Evolutionary conservation across 2,329 filamentous ascomycete species (phyloP).

Genomic region (Colletotrichum liaoningense): DNA sequence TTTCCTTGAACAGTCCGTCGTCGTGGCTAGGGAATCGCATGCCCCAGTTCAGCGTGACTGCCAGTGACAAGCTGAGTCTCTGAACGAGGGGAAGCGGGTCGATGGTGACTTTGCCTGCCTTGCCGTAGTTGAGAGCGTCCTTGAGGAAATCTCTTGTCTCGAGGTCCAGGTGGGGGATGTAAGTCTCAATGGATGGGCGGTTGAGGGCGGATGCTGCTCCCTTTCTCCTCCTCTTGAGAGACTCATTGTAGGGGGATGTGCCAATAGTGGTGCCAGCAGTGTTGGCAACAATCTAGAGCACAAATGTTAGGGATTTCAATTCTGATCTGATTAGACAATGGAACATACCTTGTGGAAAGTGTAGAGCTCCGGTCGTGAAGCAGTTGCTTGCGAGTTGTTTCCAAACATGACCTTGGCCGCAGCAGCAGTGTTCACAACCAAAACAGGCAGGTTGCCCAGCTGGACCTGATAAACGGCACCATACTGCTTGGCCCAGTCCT

Average conservation of each 20-base stretch:
- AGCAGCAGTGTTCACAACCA: conserved; percentile 75
- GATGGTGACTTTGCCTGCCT: conserved; percentile 65
- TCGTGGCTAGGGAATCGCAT: conserved; percentile 52
- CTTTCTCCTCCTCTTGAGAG: conserved; percentile 73
- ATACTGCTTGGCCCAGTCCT: conserved; percentile 43
- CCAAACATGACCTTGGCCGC: conserved; percentile 74
- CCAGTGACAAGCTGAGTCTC: conserved; percentile 73
- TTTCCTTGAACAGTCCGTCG: conserved; percentile 37
- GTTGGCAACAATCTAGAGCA: conserved; percentile 56
- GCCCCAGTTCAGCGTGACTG: conserved; percentile 73
- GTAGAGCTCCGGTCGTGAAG: conserved; percentile 74
- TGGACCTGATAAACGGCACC: conserved; percentile 48
- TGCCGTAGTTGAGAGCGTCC: conserved; percentile 68
- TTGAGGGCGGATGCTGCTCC: conserved; percentile 75
- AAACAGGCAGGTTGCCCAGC: conserved; percentile 63
- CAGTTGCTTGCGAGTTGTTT: conserved; percentile 72
- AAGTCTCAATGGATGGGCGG: conserved; percentile 72
- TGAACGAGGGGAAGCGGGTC: conserved; percentile 73
- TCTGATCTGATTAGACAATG: not conserved
- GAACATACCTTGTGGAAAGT: conserved; percentile 59
- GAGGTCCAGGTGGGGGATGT: conserved; percentile 65
- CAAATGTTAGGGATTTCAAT: not conserved
- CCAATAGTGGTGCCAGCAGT: conserved; percentile 60
- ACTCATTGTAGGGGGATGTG: conserved; percentile 77
- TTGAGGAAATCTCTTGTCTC: conserved; percentile 69